phyloP scores from a whole-genome alignment of 2,329 filamentous ascomycete species.

The Arachnomyces sp. region DNA sequence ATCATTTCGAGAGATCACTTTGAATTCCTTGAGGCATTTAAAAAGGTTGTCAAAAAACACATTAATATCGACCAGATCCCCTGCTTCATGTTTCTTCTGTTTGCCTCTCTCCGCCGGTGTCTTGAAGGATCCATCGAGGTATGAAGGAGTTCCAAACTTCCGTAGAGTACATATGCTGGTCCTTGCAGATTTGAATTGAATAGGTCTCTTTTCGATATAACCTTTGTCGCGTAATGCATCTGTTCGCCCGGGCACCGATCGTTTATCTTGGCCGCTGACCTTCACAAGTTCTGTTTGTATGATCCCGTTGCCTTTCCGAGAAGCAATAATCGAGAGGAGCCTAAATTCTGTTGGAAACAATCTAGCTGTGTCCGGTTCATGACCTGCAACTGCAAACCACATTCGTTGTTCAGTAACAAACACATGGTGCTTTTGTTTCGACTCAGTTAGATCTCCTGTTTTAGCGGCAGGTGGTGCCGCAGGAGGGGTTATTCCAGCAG shows the following conservation, averaged over 20 bases:
- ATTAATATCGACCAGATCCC: slow-evolving; percentile 41
- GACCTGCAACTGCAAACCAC: slow-evolving; percentile 55
- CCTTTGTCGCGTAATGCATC: slow-evolving; percentile 50
- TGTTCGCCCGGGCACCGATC: slow-evolving; percentile 56
- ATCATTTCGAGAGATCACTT: slow-evolving; percentile 47
- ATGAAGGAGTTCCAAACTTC: slow-evolving; percentile 31
- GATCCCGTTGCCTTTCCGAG: slow-evolving; percentile 47
- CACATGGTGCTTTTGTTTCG: slow-evolving; percentile 28
- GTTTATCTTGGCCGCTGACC: slow-evolving; percentile 56
- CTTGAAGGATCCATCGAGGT: slow-evolving; percentile 4
- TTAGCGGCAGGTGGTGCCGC: background rate
- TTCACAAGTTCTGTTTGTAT: slow-evolving; percentile 49
- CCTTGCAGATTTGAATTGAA: slow-evolving; percentile 41
- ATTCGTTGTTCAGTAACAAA: slow-evolving; percentile 49
- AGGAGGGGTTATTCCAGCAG: background rate
- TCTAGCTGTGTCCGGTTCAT: slow-evolving; percentile 49
- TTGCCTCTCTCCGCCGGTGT: slow-evolving; percentile 9
- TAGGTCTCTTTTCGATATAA: slow-evolving; percentile 52
- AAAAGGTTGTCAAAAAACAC: slow-evolving; percentile 44
- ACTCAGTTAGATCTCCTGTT: slow-evolving; percentile 13
- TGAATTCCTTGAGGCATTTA: slow-evolving; percentile 40
- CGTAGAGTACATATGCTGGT: slow-evolving; percentile 52
- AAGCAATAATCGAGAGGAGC: slow-evolving; percentile 52
- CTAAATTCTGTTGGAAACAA: slow-evolving; percentile 50
- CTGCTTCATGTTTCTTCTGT: slow-evolving; percentile 10